Conservation (phyloP, 306 rosid species). For the Pyrus pyrifolia region DNA sequence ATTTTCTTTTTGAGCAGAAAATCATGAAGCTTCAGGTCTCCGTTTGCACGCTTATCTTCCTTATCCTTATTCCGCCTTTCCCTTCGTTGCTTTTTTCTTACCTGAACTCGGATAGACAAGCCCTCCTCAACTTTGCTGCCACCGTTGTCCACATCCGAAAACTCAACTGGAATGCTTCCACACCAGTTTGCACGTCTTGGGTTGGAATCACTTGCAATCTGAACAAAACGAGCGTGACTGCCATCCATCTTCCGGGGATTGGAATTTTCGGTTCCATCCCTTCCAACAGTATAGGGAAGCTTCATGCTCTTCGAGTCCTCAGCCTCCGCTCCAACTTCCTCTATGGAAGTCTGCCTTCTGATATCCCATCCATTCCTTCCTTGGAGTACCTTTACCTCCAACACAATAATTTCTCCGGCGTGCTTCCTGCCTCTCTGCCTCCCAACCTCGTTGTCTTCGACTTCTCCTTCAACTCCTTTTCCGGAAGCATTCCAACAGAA, state of each 20-base stretch:
- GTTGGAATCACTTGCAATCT: conserved; percentile 56
- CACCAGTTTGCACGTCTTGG: conserved; percentile 63
- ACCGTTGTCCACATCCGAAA: conserved; percentile 42
- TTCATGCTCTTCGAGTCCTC: conserved; percentile 48
- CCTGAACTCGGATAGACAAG: conserved; percentile 57
- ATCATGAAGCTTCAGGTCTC: conserved; percentile 43
- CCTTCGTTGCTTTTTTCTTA: conserved; percentile 29
- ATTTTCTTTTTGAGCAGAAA: conserved; percentile 19
- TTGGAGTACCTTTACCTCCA: conserved; percentile 54
- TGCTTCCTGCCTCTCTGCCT: conserved; percentile 52
- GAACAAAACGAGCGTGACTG: conserved; percentile 39
- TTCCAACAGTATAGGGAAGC: conserved; percentile 46
- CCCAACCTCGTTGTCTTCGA: conserved; percentile 51
- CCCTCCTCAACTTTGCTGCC: conserved; percentile 56
- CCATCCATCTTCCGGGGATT: conserved; percentile 61
- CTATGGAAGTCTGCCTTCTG: conserved; percentile 54
- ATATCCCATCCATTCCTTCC: conserved; percentile 54
- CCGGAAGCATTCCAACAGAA: conserved; percentile 50
- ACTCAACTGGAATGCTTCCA: conserved; percentile 61
- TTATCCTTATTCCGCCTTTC: conserved; percentile 18
- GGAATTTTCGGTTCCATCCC: conserved; percentile 57
- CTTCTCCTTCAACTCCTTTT: conserved; percentile 55
- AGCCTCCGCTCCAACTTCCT: conserved; percentile 72
- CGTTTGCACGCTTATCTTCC: conserved; percentile 23
- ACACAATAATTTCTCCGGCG: conserved; percentile 55